Conservation (phyloP, 352 stramenopile genomes). For the Phytophthora sojae region DNA sequence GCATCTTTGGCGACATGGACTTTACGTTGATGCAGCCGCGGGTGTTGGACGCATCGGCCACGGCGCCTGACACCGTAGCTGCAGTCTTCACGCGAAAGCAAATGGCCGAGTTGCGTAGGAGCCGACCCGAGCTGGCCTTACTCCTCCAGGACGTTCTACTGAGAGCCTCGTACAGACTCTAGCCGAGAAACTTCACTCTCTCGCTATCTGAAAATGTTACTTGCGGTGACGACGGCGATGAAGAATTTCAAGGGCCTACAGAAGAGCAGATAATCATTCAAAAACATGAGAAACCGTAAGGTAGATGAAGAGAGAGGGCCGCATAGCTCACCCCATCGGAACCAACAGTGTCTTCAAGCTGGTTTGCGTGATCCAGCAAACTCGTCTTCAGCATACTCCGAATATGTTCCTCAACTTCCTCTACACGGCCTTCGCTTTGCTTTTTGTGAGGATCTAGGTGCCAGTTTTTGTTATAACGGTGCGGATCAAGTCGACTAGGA, state of each 20-base stretch:
- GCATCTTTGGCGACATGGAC: slow-evolving; percentile 76
- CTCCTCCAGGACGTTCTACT: slow-evolving; percentile 64
- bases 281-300: not conserved
- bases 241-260: slow-evolving; percentile 68
- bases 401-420: slow-evolving; percentile 58
- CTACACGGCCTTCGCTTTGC: slow-evolving; percentile 10
- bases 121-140: slow-evolving; percentile 49
- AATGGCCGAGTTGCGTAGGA: slow-evolving; percentile 36
- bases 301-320: not conserved
- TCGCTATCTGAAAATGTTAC: slow-evolving; percentile 29
- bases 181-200: slow-evolving; percentile 42
- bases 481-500: slow-evolving; percentile 32
- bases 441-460: slow-evolving; percentile 6
- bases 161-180: slow-evolving; percentile 65
- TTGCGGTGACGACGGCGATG: slow-evolving; percentile 53
- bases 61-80: slow-evolving; percentile 44
- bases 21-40: slow-evolving; percentile 60
- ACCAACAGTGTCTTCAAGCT: slow-evolving; percentile 61
- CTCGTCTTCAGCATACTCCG: slow-evolving; percentile 64
- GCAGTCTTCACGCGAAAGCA: slow-evolving; percentile 46
- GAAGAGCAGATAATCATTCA: not conserved
- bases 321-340: slow-evolving; percentile 55
- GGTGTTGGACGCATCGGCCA: slow-evolving; percentile 58
- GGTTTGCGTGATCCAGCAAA: slow-evolving; percentile 57
- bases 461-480: slow-evolving; percentile 2